Evolutionary conservation across 140 eudicot genomes (phyloP).

Genomic region (Ambrosia hybrid): DNA sequence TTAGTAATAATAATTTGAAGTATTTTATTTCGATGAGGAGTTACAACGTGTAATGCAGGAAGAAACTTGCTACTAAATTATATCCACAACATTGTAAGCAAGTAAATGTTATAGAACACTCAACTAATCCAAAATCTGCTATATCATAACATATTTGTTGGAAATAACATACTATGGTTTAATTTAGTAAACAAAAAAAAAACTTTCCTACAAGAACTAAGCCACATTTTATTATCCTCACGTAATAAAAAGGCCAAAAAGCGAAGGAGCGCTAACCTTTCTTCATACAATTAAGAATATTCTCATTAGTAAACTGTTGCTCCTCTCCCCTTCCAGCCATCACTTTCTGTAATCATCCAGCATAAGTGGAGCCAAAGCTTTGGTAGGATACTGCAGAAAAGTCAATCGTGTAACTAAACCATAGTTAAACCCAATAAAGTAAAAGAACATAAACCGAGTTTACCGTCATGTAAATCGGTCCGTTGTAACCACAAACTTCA

Average conservation of each 20-base stretch:
- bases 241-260: background rate
- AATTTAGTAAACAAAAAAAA: background rate
- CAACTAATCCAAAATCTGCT: background rate
- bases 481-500: constrained; percentile 91
- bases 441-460: constrained; percentile 10
- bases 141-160: constrained; percentile 1
- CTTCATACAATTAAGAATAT: constrained; percentile 68
- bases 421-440: background rate
- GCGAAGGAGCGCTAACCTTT: constrained; percentile 55
- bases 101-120: background rate
- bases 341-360: constrained; percentile 86
- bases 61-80: background rate
- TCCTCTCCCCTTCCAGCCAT: constrained; percentile 89
- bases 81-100: background rate
- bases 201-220: background rate
- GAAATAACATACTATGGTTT: background rate
- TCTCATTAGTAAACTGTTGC: constrained; percentile 65
- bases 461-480: constrained; percentile 99
- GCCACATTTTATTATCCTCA: constrained; percentile 1
- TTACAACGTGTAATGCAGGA: constrained; percentile 1
- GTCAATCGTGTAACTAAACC: background rate
- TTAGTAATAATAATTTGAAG: background rate
- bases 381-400: constrained; percentile 76
- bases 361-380: constrained; percentile 89
- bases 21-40: background rate